phyloP scores from a whole-genome alignment of 73 alveolate species.

The Paramecium caudatum region DNA sequence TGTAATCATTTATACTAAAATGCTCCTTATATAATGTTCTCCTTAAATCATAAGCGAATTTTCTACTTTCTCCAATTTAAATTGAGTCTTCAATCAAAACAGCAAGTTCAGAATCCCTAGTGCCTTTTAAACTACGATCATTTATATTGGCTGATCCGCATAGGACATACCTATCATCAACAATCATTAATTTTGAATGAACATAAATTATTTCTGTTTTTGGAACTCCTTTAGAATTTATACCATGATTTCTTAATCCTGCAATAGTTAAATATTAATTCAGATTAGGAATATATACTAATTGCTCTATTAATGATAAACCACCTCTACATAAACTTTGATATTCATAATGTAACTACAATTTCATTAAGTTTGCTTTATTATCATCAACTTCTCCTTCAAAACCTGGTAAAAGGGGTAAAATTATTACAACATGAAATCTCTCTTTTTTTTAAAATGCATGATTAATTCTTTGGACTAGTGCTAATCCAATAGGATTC shows the following conservation, averaged over 20 bases:
- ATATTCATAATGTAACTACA: slow-evolving; percentile 86
- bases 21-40: slow-evolving; percentile 89
- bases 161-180: slow-evolving; percentile 92
- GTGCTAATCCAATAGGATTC: slow-evolving; percentile 85
- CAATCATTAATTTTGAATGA: slow-evolving; percentile 96
- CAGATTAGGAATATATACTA: slow-evolving; percentile 84
- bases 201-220: slow-evolving; percentile 92
- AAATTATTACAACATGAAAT: slow-evolving; percentile 85
- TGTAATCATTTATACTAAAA: slow-evolving; percentile 82
- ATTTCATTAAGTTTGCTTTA: slow-evolving; percentile 77
- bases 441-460: slow-evolving; percentile 84
- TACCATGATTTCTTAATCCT: slow-evolving; percentile 93
- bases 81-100: slow-evolving; percentile 73
- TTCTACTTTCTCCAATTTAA: slow-evolving; percentile 72
- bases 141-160: slow-evolving; percentile 97
- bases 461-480: slow-evolving; percentile 86
- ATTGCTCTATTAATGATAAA: slow-evolving; percentile 81
- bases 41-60: slow-evolving; percentile 80
- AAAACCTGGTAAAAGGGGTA: slow-evolving; percentile 97
- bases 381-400: slow-evolving; percentile 91
- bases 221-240: slow-evolving; percentile 84
- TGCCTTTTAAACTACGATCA: slow-evolving; percentile 96
- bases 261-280: slow-evolving; percentile 89
- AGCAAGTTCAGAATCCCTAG: slow-evolving; percentile 95
- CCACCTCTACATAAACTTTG: slow-evolving; percentile 84